Evolutionary conservation across 2,329 filamentous ascomycete species (phyloP).

Genomic region (Macrophomina tecta): DNA sequence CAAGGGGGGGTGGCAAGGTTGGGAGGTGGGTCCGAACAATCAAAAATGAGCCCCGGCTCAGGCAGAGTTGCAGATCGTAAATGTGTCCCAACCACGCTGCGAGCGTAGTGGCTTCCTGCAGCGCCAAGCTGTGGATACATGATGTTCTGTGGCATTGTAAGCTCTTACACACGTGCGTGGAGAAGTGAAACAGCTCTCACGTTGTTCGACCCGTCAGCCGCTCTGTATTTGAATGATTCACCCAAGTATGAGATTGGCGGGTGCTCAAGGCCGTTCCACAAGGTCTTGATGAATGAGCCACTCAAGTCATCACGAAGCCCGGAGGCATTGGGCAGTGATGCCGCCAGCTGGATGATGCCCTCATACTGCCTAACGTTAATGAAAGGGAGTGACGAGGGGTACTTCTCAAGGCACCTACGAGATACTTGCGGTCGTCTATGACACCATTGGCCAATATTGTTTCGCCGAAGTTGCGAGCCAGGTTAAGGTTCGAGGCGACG

Average conservation of each 20-base stretch:
- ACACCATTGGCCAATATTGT: neutral
- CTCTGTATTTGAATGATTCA: slow-evolving; percentile 46
- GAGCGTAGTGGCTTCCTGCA: slow-evolving; percentile 66
- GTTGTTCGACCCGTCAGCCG: slow-evolving; percentile 50
- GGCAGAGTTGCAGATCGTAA: slow-evolving; percentile 52
- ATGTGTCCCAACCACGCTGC: slow-evolving; percentile 61
- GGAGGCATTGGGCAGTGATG: slow-evolving; percentile 16
- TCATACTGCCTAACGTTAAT: neutral
- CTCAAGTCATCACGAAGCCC: slow-evolving; percentile 11
- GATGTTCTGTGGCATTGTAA: slow-evolving; percentile 53
- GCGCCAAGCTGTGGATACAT: slow-evolving; percentile 65
- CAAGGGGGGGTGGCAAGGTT: slow-evolving; percentile 64
- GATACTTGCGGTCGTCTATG: slow-evolving; percentile 8
- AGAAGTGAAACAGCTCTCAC: neutral
- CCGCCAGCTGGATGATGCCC: slow-evolving; percentile 7
- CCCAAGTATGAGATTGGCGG: slow-evolving; percentile 44
- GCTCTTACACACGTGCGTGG: slow-evolving; percentile 36
- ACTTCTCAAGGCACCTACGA: neutral
- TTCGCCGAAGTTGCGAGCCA: neutral
- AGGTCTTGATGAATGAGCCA: slow-evolving; percentile 35
- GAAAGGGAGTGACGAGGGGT: too few relatives aligned
- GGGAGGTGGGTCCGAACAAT: slow-evolving; percentile 34
- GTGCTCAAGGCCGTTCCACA: slow-evolving; percentile 50
- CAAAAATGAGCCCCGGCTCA: slow-evolving; percentile 12
- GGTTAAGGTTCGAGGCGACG: neutral